Base-by-base conservation (phyloP, 441 rosid genomes). In the Brassica balearica region DNA sequence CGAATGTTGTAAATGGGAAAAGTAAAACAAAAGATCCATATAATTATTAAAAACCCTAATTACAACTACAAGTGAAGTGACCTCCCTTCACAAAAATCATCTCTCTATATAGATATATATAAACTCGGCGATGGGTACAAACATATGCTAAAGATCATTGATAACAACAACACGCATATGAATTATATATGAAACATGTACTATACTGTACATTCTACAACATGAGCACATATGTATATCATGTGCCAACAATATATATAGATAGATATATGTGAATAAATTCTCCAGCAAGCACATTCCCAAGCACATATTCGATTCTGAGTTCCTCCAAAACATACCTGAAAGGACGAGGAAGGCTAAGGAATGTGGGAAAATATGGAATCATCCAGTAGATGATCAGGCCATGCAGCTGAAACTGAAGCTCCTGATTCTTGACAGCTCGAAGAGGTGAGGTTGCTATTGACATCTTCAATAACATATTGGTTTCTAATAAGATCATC, bases 311-410 rank as follows among this genome's bases (percentile, higher is more conserved):
- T 46, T 43, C 32, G 73, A 72, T 78, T 72, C 38, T 8, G 14
- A 61, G 71, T 61, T 64, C 56, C 58, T 55, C 56, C 60, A 74
- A 69, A 58, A 41, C 63, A 69, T 38, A 80, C 79, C 82, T 74
- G 72, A 43, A 71, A 65, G 34, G 34, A 29, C 34, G 34, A 29
- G 34, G 34, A 46, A 59, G 66, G 79, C 79, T 82, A 87, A 62
- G 87, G 76, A 73, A 87, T 86, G 69, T 89, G 88, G 71, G 84
- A 81, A 83, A 86, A 87, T n/a, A 89, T 75, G 66, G 91, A 87
- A 34, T 89, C 90, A 76, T 87, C 91, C 51, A 92, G 83, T 63
- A 89, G 79, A 27, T 87, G 80, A 53, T 85, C 85, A 59, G 85
- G 86, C 94, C 94, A 87, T 51, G 75, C 72, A 6, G 90, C 76